Base-by-base conservation (phyloP, 1,284 basidiomycete species). In the Marasmius oreades region DNA sequence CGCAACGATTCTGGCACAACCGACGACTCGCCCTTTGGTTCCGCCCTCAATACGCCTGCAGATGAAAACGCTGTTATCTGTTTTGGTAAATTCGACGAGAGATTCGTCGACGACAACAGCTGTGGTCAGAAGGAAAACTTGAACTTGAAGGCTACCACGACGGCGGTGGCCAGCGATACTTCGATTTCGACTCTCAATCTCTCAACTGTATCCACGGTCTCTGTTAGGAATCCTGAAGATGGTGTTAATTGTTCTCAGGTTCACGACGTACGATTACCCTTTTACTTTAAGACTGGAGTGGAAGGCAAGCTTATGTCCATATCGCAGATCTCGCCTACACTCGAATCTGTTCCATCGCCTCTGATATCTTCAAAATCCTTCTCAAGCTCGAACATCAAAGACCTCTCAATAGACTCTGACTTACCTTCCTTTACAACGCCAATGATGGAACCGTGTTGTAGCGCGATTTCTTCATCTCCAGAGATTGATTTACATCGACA, bases 11-110 rank as follows among this genome's bases (percentile, higher is more conserved):
- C 74, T 37, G 69, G 65, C 24, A 64, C 67, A 54, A 74, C 73
- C 5, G 66, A 71, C 52, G 73, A 75, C 50, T 73, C 73, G 52
- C 69, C 72, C 1, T 74, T 74, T 56, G 67, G 64, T 14, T 76
- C 74, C 3, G 66, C 64, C 18, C 64, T 76, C 2, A 69, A 70
- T 16, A 75, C 74, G 33, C 74, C 74, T 12, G 66, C 66, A 4
- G 73, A 75, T 55, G 70, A 72, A 56, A 61, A 68, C 26, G 50
- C 53, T 8, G 37, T 62, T 12, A 54, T 63, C 26, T 51, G 62
- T 3, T 62, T 64, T 36, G 54, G 53, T 43, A 64, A 63, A 22
- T 69, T 71, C 28, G 61, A 64, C 50, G 51, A 65, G 55, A 22
- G 44, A 55, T 34, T 42, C 26, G 31, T 36, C 34, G 52, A 39